These are phyloP conservation scores for Phlyctochytrium planicorne DNA, from an alignment of 192 early-diverging fungal species.

Conservation along the genomic window DNA sequence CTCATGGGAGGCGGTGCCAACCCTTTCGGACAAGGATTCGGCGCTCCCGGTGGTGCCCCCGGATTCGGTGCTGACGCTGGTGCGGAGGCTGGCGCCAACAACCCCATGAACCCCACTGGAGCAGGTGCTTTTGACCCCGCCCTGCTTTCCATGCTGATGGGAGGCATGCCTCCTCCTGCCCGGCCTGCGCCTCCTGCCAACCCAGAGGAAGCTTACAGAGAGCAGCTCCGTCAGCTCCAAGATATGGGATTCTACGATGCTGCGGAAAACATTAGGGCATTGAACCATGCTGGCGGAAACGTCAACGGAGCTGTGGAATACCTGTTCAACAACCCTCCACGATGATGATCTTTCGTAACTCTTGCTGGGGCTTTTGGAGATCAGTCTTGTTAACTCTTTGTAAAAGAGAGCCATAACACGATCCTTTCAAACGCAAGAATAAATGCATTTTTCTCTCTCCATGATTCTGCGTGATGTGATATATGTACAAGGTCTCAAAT, in stretches of 20 bases:
- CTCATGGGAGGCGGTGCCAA: slow-evolving; percentile 37
- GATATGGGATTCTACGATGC: slow-evolving; percentile 98
- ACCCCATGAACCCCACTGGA: slow-evolving; percentile 29
- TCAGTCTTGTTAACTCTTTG: no score
- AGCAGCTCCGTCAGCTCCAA: slow-evolving; percentile 79
- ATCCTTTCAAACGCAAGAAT: no score
- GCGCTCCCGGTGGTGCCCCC: neutral
- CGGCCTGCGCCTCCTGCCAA: slow-evolving; percentile 28
- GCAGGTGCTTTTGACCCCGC: slow-evolving; percentile 34
- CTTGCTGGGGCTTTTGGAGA: no score
- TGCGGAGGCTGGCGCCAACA: slow-evolving; percentile 7
- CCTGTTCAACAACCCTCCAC: slow-evolving; percentile 56
- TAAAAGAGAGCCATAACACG: no score
- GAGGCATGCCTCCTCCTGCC: slow-evolving; percentile 28
- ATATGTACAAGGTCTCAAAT: no score
- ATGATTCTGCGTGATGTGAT: no score
- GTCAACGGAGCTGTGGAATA: slow-evolving; percentile 94
- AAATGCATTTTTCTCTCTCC: no score
- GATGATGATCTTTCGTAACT: no score
- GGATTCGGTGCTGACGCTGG: slow-evolving; percentile 10
- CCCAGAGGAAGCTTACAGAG: slow-evolving; percentile 51
- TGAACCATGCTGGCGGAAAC: slow-evolving; percentile 79
- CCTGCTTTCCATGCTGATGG: slow-evolving; percentile 33
- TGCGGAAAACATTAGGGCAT: slow-evolving; percentile 84
- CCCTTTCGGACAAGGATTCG: slow-evolving; percentile 30